Percentiles rank a stretch among this genome's conserved stretches.
Conservation (phyloP, 345 rosid genomes). For the Populus simonii region DNA sequence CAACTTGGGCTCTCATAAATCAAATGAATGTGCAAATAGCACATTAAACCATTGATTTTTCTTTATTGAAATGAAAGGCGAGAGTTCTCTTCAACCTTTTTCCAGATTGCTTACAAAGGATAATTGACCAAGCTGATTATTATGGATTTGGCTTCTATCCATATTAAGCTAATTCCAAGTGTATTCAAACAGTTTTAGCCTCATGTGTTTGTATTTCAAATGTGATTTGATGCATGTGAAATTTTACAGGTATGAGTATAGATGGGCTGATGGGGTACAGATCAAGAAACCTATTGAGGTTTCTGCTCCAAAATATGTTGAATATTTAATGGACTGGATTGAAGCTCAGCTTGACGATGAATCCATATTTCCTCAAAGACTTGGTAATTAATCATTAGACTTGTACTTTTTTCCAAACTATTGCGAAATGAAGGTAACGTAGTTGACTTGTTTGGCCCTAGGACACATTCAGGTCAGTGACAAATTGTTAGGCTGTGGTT, state of each 20-base stretch:
- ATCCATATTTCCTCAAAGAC: slow-evolving; percentile 93
- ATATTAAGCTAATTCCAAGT: background rate
- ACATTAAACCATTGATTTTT: background rate
- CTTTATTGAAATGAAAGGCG: background rate
- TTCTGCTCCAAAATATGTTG: slow-evolving; percentile 98
- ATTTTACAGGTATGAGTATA: slow-evolving; percentile 76
- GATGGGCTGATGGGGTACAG: slow-evolving; percentile 99
- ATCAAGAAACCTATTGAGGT: slow-evolving; percentile 98
- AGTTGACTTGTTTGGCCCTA: background rate
- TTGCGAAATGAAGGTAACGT: background rate
- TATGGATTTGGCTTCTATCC: background rate
- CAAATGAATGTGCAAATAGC: background rate
- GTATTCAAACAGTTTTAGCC: background rate
- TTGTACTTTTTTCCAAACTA: background rate
- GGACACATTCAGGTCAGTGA: background rate
- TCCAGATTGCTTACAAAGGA: background rate
- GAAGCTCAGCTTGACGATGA: slow-evolving; percentile 96
- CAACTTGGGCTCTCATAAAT: background rate
- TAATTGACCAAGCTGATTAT: slow-evolving; percentile 2
- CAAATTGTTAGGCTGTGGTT: too few species aligned
- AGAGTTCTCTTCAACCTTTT: background rate
- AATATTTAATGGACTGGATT: slow-evolving; percentile 98
- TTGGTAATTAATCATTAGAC: slow-evolving; percentile 50
- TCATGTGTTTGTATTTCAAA: background rate
- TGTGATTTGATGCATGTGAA: slow-evolving; percentile 12